Base-by-base conservation (phyloP, 495 filamentous ascomycete species). In the Halenospora varia region DNA sequence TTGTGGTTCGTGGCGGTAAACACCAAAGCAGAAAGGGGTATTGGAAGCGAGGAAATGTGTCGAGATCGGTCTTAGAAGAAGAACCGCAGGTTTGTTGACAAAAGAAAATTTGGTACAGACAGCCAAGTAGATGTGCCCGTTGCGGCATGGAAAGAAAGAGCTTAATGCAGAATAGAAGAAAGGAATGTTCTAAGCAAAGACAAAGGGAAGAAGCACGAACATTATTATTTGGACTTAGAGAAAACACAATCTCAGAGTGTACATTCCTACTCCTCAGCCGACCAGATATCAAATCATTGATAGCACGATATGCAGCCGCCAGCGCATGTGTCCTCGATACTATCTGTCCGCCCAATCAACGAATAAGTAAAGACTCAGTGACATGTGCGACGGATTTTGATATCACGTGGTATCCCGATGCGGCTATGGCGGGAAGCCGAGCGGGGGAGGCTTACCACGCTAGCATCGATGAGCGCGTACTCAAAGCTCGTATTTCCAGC, bases 381-480 rank as follows among this genome's bases (percentile, higher is more conserved):
- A 51, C 6, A 23, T 54, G 44, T 22, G 19, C 8, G 0, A 0
- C 35, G 10, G n/a, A n/a, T n/a, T n/a, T n/a, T n/a, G n/a, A n/a
- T 53, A 47, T 53, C 57, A 64, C 57, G 62, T 63, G n/a, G n/a
- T n/a, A n/a, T n/a, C n/a, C n/a, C n/a, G n/a, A n/a, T n/a, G n/a
- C n/a, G n/a, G n/a, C n/a, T n/a, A n/a, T n/a, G n/a, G n/a, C n/a
- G n/a, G n/a, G 11, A 54, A 29, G 13, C 11, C 1, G 40, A 19
- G 18, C 29, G 45, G 39, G 26, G 42, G 23, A n/a, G 25, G 66
- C 73, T 53, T 68, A 92, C 83, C 68, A 83, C 77, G 51, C 76
- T 82, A 1, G 91, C 91, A 70, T 98, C 92, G 46, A 98, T 83
- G 51, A 98, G 87, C 3, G 93, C 93, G 75, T 96, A 97, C 70